Base-by-base conservation (phyloP, 768 basidiomycete genomes). In the Infundibulicybe gibba region DNA sequence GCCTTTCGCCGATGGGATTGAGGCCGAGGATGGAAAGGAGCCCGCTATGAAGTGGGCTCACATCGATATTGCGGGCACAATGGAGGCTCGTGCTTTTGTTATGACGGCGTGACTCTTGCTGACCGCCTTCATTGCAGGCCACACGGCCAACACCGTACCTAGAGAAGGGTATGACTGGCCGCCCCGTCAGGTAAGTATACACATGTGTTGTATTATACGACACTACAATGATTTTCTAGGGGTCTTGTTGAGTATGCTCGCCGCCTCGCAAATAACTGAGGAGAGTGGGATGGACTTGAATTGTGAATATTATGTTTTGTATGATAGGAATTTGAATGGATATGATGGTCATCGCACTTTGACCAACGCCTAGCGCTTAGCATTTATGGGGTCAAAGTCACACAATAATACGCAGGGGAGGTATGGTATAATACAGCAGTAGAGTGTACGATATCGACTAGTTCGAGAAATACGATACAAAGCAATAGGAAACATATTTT, bases 11-110 rank as follows among this genome's bases (percentile, higher is more conserved):
- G 76, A 86, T 19, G 89, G 87, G 3, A 79, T 84, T 47, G 85
- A 89, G 57, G 68, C 74, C 2, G 75, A 78, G 56, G 74, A 80
- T 11, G 82, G 79, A 38, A 57, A 73, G 47, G 74, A 72, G 21
- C 71, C 79, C 5, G 61, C 67, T 11, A 65, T 90, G 54, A 79
- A 81, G 50, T 94, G 91, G 90, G 92, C 91, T 1, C 92, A 94
- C 62, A 65, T 93, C 37, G 92, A 94, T 57, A 92, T 92, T 48
- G 90, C 81, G 10, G 83, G 87, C 12, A 66, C 77, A 14, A 88
- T 88, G 86, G 87, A 90, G 66, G 80, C 80, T 34, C 44, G 72
- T 63, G n/a, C 34, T 16, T 39, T 6, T n/a, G 34, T 32, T n/a
- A 41, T 46, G 9, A 17, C 6, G n/a, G 2, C 21, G 34, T 33